Base-by-base conservation (phyloP, 495 filamentous ascomycete species). In the Neurospora sp. region DNA sequence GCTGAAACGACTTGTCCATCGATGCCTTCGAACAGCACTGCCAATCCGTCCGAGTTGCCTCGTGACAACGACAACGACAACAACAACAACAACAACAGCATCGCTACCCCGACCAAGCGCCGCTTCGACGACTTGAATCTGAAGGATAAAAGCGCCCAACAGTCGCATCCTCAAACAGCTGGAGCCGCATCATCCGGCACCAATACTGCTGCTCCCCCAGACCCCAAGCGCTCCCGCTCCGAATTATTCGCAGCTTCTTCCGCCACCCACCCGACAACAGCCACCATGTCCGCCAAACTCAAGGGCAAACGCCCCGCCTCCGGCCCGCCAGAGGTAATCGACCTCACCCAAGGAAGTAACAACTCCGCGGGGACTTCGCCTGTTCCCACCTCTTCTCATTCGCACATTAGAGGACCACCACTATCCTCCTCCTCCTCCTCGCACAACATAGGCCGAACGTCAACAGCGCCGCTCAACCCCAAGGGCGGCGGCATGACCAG, bases 221-320 rank as follows among this genome's bases (percentile, higher is more conserved):
- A 59, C 14, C 73, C 76, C 27, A 70, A 82, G 75, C 80, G 80
- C 59, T 70, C 73, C 61, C 80, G 80, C 40, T 77, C 79, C 73
- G 76, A 78, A 9, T 70, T 35, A 20, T 41, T 59, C 42, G 70
- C 71, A 71, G 70, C 70, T 75, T 74, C 69, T 18, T 35, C n/a
- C 11, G n/a, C 46, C 72, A 73, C 70, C 41, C 71, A 68, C 31
- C 70, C 73, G 66, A 40, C 70, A 73, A 27, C 48, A 11, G 22
- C 18, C 38, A 74, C 73, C 70, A 81, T 81, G 78, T 79, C 79
- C 8, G 75, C 77, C 76, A 81, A 81, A 71, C 76, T 76, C 46
- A 74, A 79, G 70, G 82, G 81, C 74, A 85, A 83, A 72, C 78
- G 81, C 70, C 81, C 79, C 74, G 53, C 53, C 27, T 35, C 53